Base-by-base conservation (phyloP, 192 early-diverging fungal genomes). In the Geosiphon pyriformis region DNA sequence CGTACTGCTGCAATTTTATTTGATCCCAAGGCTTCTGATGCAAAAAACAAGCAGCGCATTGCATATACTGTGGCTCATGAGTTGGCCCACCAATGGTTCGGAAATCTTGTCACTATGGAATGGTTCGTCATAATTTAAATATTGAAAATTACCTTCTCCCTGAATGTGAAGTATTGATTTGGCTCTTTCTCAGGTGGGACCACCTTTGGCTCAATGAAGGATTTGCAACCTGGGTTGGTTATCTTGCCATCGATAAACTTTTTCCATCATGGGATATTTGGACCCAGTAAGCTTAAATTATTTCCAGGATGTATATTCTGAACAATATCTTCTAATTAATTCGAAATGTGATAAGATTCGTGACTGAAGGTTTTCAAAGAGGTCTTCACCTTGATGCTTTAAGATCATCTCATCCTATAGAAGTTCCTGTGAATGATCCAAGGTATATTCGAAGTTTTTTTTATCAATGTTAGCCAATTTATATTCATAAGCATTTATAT, bases 131-230 rank as follows among this genome's bases (percentile, higher is more conserved):
- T 42, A 42, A 42, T 42, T 10, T 42, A 10, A 42, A 42, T 42
- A 10, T 10, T 10, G 37, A 42, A 42, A 10, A 10, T 42, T 10
- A 10, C 7, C 6, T 42, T 42, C 37, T 42, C 6, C 15, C 6
- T 42, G 7, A 15, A 42, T 42, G 15, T 42, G 15, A 42, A 42
- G 6, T 42, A 42, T 10, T 42, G 37, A 10, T 42, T 10, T 42
- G 37, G 6, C 6, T 42, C 15, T 42, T n/a, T 33, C 15, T 23
- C 25, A 65, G 63, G 95, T 98, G 95, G 95, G 88, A 83, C 66
- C 83, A 87, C 70, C 77, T 96, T 50, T 97, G 95, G 95, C 80
- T 98, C 69, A 98, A 98, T 73, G 95, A 98, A 78, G 93, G 93
- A 31, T 98, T 98, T 76, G 95, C 95, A 30, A 96, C 95, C 4